A percentile compares a stretch with the other conserved stretches of the same genome.
These are phyloP conservation scores for Danielia reshetovae DNA, from an alignment of 805 yeast genomes.

Conservation along the genomic window DNA sequence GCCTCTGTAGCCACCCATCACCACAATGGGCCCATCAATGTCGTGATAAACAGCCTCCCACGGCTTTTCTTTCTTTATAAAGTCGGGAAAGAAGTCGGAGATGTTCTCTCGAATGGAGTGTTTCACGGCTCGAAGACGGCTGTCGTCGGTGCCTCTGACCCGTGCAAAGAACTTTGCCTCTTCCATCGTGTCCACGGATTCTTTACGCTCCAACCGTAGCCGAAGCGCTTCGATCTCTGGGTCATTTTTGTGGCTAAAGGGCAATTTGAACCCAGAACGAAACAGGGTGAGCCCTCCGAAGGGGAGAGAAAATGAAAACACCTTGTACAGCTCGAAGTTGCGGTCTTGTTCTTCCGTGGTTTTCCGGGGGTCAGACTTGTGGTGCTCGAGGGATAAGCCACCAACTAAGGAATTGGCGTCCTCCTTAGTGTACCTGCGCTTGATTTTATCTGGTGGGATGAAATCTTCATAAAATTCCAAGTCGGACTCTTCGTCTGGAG, in stretches of 20 bases:
- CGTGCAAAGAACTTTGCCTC: slow-evolving; percentile 57
- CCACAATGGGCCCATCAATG: slow-evolving; percentile 72
- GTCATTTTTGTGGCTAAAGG: slow-evolving; percentile 15
- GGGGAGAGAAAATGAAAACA: slow-evolving; percentile 57
- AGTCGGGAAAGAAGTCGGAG: slow-evolving; percentile 36
- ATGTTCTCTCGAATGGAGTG: slow-evolving; percentile 54
- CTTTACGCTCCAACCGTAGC: slow-evolving; percentile 47
- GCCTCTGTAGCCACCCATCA: slow-evolving; percentile 89
- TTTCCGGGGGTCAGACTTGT: slow-evolving; percentile 23
- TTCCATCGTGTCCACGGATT: slow-evolving; percentile 56
- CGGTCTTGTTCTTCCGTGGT: slow-evolving; percentile 13
- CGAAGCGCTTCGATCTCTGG: slow-evolving; percentile 27
- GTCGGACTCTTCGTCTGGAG: background rate
- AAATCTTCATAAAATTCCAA: background rate
- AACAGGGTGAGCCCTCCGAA: slow-evolving; percentile 43
- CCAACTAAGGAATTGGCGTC: slow-evolving; percentile 51
- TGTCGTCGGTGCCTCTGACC: slow-evolving; percentile 58
- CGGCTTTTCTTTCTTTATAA: slow-evolving; percentile 24
- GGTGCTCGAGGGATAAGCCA: slow-evolving; percentile 23
- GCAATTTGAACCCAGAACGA: slow-evolving; percentile 20
- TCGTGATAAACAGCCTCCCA: slow-evolving; percentile 49
- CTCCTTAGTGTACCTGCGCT: slow-evolving; percentile 14
- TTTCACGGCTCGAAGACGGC: slow-evolving; percentile 65
- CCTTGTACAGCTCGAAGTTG: slow-evolving; percentile 27
- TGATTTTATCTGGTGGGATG: slow-evolving; percentile 1